Evolutionary conservation across 2,329 filamentous ascomycete species (phyloP), one percentile per base, ranked within the genome.

Genomic region (Thelonectria olida): DNA sequence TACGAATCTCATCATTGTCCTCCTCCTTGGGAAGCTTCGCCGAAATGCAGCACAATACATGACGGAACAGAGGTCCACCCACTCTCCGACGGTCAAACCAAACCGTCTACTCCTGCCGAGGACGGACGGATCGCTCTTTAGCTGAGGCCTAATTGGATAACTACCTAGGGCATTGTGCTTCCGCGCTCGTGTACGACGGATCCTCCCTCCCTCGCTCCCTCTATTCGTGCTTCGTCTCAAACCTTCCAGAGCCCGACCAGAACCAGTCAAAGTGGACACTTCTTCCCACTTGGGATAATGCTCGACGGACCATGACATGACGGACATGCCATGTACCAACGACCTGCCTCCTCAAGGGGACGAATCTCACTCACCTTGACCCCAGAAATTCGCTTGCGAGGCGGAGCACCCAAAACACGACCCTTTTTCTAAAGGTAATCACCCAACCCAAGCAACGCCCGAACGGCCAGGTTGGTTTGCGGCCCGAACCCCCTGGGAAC

Each of bases 401-500:
- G 34, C 34, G 34, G 34, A 36, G 10, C n/a, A n/a, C n/a, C n/a
- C n/a, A n/a, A 31, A 31, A 31, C 28, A 13, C 13, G 22, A 19
- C 13, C 20, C 19, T 17, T 47, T 38, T 34, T 7, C 39, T 42
- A 31, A 22, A 36, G 17, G 28, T 10, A 31, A 20, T 53, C 49
- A 59, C 34, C 56, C 56, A 54, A 54, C 56, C 56, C 49, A 50
- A 28, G 9, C 7, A 10, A 12, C 28, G 4, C 9, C 6, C 25
- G 25, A 27, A 36, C 17, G 17, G 47, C 23, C 42, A 41, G 36
- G 25, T 49, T 49, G 50, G 27, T 42, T 49, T 62, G 49, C 59
- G 54, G 54, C 54, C 59, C 59, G 54, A 62, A 20, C 39, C 20
- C 27, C 51, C 49, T 58, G 54, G 50, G 27, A 31, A 19, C 17